Evolutionary conservation across 1,139 yeast species (phyloP).

Genomic region (Hansenula sp.): DNA sequence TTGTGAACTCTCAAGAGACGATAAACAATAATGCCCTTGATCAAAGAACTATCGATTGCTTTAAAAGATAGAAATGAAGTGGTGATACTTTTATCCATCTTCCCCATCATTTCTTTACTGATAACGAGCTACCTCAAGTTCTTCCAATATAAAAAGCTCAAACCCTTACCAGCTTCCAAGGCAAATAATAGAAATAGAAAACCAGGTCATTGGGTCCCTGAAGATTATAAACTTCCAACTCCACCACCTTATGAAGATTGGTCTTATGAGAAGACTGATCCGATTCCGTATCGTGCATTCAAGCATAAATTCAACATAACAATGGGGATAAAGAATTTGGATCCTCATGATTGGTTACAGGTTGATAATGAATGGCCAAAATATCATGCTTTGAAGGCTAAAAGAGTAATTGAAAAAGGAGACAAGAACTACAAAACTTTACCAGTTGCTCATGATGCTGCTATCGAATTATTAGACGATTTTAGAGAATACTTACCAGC

Average conservation of each 20-base stretch:
- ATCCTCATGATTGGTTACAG: slow-evolving; percentile 59
- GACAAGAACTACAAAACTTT: slow-evolving; percentile 43
- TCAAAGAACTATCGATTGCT: no score
- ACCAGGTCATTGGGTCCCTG: slow-evolving; percentile 45
- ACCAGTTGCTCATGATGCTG: slow-evolving; percentile 47
- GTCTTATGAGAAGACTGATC: slow-evolving; percentile 44
- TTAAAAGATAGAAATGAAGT: no score
- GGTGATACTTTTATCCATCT: no score
- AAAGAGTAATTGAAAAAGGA: slow-evolving; percentile 41
- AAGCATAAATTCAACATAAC: slow-evolving; percentile 47
- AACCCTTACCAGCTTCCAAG: slow-evolving; percentile 9
- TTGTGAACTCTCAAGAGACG: no score
- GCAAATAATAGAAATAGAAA: slow-evolving; percentile 33
- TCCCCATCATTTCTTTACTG: background rate
- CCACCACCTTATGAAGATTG: slow-evolving; percentile 43
- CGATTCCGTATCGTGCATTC: slow-evolving; percentile 56
- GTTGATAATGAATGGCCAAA: slow-evolving; percentile 58
- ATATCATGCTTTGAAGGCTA: slow-evolving; percentile 46
- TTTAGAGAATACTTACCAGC: slow-evolving; percentile 45
- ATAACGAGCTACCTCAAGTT: no score
- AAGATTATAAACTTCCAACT: slow-evolving; percentile 40
- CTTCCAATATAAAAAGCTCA: background rate
- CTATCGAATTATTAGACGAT: slow-evolving; percentile 49
- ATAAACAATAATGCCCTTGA: no score
- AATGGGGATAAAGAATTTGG: slow-evolving; percentile 58